Evolutionary conservation across 371 early-diverging fungal genomes (phyloP), one percentile per base, ranked within the genome.

Genomic region (Smittium mucronatum): DNA sequence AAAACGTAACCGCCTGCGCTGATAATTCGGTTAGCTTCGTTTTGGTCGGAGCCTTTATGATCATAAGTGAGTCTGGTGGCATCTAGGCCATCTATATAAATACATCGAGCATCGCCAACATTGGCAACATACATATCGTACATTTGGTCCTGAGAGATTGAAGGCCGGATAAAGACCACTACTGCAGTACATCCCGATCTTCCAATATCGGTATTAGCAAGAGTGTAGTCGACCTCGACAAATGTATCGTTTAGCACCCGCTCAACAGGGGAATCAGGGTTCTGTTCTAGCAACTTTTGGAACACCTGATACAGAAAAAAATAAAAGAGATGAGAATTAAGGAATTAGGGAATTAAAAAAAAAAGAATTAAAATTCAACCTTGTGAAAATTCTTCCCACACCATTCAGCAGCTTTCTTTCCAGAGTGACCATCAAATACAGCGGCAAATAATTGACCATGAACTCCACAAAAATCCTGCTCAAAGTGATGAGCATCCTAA

Each of bases 381-480:
- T 86, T 82, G 73, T 93, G 93, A 72, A 97, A 84, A 75, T 96
- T 84, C 26, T 81, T 80, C 26, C 96, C 97, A 77, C 96, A 97
- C 92, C 91, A 95, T 72, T 95, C 93, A 25, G 98, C 98, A 15
- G 97, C 95, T 36, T 86, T 83, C 76, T 89, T 90, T 21, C 98
- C 97, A 2, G 97, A 97, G 78, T 98, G 98, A n/a, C 98, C 98
- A 74, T 98, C 98, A 78, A 90, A 98, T 64, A 98, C 87, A 63
- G 93, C 97, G 85, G 96, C 93, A 73, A 89, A 93, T 8, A 91
- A 90, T 79, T 92, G 93, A 58, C 90, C 89, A 64, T 82, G 76
- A 69, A 89, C 82, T 68, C 85, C 85, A 64, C 83, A 86, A 78
- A 88, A 97, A 78, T 92, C 85, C 70, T 91, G 87, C 63, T 88